Evolutionary conservation across 73 alveolate genomes (phyloP), one percentile per base, ranked within the genome.

Genomic region (Blepharisma japonicum): DNA sequence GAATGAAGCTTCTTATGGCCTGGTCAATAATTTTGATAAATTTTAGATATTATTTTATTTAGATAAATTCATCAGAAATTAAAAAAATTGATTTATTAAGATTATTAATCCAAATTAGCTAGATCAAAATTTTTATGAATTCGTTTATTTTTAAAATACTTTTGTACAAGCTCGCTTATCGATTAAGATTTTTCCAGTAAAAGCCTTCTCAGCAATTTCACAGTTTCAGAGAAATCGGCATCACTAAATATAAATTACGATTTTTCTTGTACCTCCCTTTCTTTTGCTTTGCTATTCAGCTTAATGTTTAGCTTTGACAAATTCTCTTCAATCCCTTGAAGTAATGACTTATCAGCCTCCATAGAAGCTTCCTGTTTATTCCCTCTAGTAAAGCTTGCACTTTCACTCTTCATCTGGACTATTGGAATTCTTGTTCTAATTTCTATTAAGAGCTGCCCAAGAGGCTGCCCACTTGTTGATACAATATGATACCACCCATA

Each of bases 401-500:
- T 53, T 53, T 53, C 23, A 20, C 14, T 61, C 50, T 20, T 61
- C 23, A 20, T 61, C 74, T 61, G 38, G 11, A 8, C 18, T 14
- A 61, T 14, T 14, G 74, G 74, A 61, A 25, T 14, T 5, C 23
- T 61, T 0, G 74, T 20, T 25, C 46, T 61, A 61, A 61, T 39
- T 61, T 61, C 74, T 14, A 61, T n/a, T 25, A 20, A 25, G 14
- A 61, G 11, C 47, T 61, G 74, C 18, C 74, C 74, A 20, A 61
- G 39, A 61, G 23, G n/a, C 18, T 32, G 42, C 42, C 74, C 74
- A 14, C 47, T n/a, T 61, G 47, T 39, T 18, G 74, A 61, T 14
- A 39, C 23, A 14, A 61, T 5, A 61, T 61, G 38, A 61, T 61
- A 61, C 74, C 74, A 61, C 47, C 74, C 74, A 14, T 61, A 39